Base-by-base conservation (phyloP, 2,329 filamentous ascomycete species). In the Cercospora berteroae region DNA sequence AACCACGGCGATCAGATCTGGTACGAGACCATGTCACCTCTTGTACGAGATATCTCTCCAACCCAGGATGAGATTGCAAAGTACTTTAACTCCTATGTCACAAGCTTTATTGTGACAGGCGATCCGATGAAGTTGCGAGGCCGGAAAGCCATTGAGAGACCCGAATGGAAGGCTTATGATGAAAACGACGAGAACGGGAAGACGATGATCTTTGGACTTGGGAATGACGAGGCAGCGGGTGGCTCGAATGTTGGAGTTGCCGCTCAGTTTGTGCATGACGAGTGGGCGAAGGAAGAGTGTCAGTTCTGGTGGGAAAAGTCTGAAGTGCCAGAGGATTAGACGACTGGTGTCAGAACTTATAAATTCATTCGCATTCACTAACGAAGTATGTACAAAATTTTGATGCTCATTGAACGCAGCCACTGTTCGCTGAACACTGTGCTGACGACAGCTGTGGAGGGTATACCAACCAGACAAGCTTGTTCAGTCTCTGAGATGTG, bases 301-400 rank as follows among this genome's bases (percentile, higher is more conserved):
- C 76, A 79, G 12, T 90, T 87, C 75, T 90, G 88, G 88, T 89
- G 86, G 85, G 80, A 81, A 12, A 82, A 83, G 67, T 83, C 84
- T 20, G 76, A 80, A 65, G 60, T 69, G 25, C 66, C 69, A n/a
- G 72, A 74, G 60, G 71, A 74, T 48, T 73, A 65, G 63, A 33
- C 18, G 25, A 29, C 20, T 62, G 42, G 50, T 10, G 13, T 58
- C 36, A 39, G 36, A n/a, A n/a, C 16, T 8, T 39, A 6, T 39
- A n/a, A n/a, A 39, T 64, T 44, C 23, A 58, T 64, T 64, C n/a
- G 25, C 27, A 25, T 66, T 69, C 64, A n/a, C 20, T 8, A 29
- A 52, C 12, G 48, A 27, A 6, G 48, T 52, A 52, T 56, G 57
- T 25, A 50, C 27, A 12, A 31, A 18, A 18, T 18, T 13, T 23